A percentile compares a stretch with the other conserved stretches of the same genome.
Evolutionary conservation across 2,329 filamentous ascomycete species (phyloP).

Genomic region (Penicillium occitanis): DNA sequence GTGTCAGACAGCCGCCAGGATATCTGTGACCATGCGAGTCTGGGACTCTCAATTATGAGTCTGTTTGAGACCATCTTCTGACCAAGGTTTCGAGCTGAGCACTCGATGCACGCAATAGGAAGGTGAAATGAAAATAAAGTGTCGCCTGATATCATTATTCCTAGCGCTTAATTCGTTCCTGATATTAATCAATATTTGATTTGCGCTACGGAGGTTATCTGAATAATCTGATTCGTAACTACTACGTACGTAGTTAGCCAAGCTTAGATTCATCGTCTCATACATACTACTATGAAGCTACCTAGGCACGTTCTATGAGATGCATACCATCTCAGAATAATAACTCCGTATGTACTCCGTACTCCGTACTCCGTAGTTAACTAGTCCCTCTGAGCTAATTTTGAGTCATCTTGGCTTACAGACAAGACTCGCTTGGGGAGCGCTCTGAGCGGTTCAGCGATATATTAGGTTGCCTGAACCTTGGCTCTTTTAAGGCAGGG

Average conservation of each 20-base stretch:
- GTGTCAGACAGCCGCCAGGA: not conserved
- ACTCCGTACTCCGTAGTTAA: too few species aligned
- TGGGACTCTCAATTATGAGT: not conserved
- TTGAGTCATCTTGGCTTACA: not conserved
- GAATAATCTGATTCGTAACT: too few species aligned
- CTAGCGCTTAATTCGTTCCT: not conserved
- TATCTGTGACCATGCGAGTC: not conserved
- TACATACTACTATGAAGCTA: not conserved
- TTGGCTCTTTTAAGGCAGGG: not conserved
- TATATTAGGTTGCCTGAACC: not conserved
- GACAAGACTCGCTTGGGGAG: conserved; percentile 14
- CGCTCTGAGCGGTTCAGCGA: conserved; percentile 8
- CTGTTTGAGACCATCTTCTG: not conserved
- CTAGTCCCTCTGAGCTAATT: not conserved
- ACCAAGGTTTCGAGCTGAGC: not conserved
- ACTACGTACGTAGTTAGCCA: not conserved
- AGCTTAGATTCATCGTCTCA: not conserved
- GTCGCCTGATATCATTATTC: not conserved
- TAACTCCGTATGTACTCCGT: not conserved
- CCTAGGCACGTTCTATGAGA: not conserved
- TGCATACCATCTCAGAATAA: not conserved
- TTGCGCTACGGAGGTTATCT: too few species aligned
- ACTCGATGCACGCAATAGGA: not conserved
- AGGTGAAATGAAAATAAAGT: not conserved
- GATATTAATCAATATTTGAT: not conserved